Evolutionary conservation across 2,329 filamentous ascomycete species (phyloP).

Genomic region (Akanthomyces lecanii): DNA sequence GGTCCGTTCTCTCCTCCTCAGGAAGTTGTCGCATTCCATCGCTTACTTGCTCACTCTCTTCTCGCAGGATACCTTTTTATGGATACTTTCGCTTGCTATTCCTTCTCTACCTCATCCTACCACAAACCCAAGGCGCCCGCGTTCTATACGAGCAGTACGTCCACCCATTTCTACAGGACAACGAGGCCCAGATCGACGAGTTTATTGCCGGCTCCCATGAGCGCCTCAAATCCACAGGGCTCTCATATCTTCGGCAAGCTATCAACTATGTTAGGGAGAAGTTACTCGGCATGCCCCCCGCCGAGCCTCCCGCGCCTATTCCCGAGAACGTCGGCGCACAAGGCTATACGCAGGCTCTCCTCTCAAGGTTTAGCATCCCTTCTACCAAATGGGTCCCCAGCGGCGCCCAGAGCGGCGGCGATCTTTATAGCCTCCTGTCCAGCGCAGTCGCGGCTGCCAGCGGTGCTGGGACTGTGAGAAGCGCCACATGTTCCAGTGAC

Average conservation of each 20-base stretch:
- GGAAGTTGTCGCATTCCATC: not conserved
- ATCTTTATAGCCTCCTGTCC: constrained; percentile 75
- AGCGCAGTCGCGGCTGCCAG: constrained; percentile 65
- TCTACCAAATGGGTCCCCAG: constrained; percentile 54
- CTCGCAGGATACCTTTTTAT: constrained; percentile 78
- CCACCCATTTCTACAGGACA: constrained; percentile 81
- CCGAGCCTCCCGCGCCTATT: constrained; percentile 33
- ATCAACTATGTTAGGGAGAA: constrained; percentile 71
- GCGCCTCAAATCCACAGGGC: constrained; percentile 68
- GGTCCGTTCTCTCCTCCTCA: constrained; percentile 43
- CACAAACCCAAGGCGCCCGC: constrained; percentile 90
- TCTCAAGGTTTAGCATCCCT: constrained; percentile 83
- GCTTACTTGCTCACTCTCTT: not conserved
- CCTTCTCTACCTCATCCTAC: constrained; percentile 92
- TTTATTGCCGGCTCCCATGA: constrained; percentile 82
- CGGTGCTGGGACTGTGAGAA: constrained; percentile 35
- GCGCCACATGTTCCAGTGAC: constrained; percentile 21
- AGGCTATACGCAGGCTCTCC: constrained; percentile 73
- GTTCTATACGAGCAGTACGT: constrained; percentile 80
- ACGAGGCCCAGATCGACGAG: constrained; percentile 85
- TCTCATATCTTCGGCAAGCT: constrained; percentile 67
- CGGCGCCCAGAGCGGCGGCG: constrained; percentile 43
- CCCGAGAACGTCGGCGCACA: constrained; percentile 42
- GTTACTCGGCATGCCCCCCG: constrained; percentile 70
- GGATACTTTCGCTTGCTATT: constrained; percentile 82